phyloP scores from a whole-genome alignment of 352 stramenopile genomes.

The Phytophthora meadii region DNA sequence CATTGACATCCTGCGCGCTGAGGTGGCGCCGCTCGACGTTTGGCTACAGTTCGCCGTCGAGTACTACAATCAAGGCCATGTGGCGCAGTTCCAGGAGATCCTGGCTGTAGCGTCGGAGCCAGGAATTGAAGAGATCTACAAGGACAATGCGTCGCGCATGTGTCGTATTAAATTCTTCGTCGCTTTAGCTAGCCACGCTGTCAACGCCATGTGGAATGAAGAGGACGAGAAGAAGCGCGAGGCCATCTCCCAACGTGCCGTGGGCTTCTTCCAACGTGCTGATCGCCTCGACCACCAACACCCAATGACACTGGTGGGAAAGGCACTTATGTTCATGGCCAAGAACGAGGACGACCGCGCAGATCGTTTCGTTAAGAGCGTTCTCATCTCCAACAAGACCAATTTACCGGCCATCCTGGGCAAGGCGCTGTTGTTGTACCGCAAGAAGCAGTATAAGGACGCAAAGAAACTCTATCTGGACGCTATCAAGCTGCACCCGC shows the following conservation, averaged over 20 bases:
- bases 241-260: conserved; percentile 77
- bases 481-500: conserved; percentile 94
- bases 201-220: conserved; percentile 91
- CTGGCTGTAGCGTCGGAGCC: conserved; percentile 80
- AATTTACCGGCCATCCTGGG: conserved; percentile 89
- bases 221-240: conserved; percentile 90
- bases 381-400: conserved; percentile 89
- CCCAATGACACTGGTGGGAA: conserved; percentile 90
- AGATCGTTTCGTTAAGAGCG: conserved; percentile 92
- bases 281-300: conserved; percentile 91
- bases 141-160: conserved; percentile 83
- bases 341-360: conserved; percentile 92
- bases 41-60: conserved; percentile 93
- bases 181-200: conserved; percentile 80
- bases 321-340: conserved; percentile 93
- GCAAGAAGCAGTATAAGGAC: conserved; percentile 89
- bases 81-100: conserved; percentile 88
- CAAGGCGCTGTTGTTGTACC: conserved; percentile 87
- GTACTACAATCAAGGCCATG: conserved; percentile 88
- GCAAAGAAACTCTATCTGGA: conserved; percentile 94
- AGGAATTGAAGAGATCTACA: conserved; percentile 90
- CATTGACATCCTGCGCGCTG: conserved; percentile 91
- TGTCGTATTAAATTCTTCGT: conserved; percentile 92
- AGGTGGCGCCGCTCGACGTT: conserved; percentile 91
- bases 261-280: conserved; percentile 87